Base-by-base conservation (phyloP, 306 rosid species). In the Parietaria judaica region DNA sequence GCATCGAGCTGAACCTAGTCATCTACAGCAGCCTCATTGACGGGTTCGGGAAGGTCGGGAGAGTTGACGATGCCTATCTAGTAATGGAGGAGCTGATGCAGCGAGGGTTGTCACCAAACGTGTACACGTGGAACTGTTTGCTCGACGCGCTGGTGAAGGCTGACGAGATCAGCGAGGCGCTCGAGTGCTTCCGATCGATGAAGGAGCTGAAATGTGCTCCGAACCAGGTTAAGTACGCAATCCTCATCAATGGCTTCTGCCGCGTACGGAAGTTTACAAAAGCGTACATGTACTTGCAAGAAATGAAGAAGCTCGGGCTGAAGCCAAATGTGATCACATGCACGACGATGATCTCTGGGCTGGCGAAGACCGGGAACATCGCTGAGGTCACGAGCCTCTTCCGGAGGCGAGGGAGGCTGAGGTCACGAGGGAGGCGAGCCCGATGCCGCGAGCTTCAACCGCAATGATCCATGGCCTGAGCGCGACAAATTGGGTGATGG, bases 11-110 rank as follows among this genome's bases (percentile, higher is more conserved):
- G 64, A 91, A 91, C 68, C 77, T 85, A 38, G 76, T 88, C 39
- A 76, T 91, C 67, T 91, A 88, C 61, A 79, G 92, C 60, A 85
- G 98, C 79, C 84, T 91, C 61, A 75, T 91, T 57, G 96, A 88
- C 64, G 98, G 98, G 68, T 88, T 88, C 63, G 96, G 98, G 36
- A 91, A 91, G 82, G 96, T 88, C 66, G 98, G 98, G 56, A 78
- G 96, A 70, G 86, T 91, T 47, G 98, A 91, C 62, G 98, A 91
- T 69, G 96, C 96, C 36, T 91, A 85, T 65, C 71, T 91, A 44
- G 85, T 88, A 64, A 70, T 88, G 89, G 98, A 91, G 79, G 96
- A 88, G 78, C 62, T 91, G 78, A 85, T 85, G 96, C 95, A 85
- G 79, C 83, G 65, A 66, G 96, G 92, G 71, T 75, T 91, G 77